Evolutionary conservation across 1,139 yeast genomes (phyloP).

Genomic region (Candida neerlandica): DNA sequence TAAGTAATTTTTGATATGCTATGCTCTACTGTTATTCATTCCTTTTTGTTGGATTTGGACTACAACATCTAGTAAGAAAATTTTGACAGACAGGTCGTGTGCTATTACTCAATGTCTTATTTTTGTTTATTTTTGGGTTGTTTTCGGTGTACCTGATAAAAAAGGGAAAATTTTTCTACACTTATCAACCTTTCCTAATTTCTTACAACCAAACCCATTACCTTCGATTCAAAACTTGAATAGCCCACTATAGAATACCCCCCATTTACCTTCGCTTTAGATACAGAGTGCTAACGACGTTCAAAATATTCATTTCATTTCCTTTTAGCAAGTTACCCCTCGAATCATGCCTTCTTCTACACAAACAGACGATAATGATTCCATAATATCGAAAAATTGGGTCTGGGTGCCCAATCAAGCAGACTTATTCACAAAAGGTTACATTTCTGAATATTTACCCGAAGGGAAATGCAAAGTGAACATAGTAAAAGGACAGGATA

Average conservation of each 20-base stretch:
- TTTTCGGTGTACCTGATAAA: background rate
- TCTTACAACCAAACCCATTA: too few species aligned
- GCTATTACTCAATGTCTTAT: background rate
- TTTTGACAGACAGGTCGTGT: background rate
- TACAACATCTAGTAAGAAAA: background rate
- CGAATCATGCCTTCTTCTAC: background rate
- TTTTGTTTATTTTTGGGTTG: conserved; percentile 2
- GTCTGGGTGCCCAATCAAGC: conserved; percentile 56
- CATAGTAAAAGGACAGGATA: conserved; percentile 47
- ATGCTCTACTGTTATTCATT: background rate
- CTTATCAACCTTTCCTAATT: background rate
- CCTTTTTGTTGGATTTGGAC: background rate
- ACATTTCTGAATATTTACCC: conserved; percentile 57
- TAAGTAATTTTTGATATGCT: background rate
- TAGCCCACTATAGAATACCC: background rate
- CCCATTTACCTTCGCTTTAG: background rate
- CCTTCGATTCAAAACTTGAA: background rate
- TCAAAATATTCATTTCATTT: background rate
- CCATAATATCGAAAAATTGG: conserved; percentile 17
- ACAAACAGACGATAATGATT: conserved; percentile 9
- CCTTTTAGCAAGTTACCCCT: background rate
- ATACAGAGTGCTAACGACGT: background rate
- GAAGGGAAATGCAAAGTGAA: conserved; percentile 55
- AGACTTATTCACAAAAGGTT: conserved; percentile 69
- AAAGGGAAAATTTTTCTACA: conserved; percentile 1